A percentile compares a stretch with the other conserved stretches of the same genome.
These are phyloP conservation scores for Phylloporus sp. DNA, from an alignment of 768 basidiomycete species.

Conservation along the genomic window DNA sequence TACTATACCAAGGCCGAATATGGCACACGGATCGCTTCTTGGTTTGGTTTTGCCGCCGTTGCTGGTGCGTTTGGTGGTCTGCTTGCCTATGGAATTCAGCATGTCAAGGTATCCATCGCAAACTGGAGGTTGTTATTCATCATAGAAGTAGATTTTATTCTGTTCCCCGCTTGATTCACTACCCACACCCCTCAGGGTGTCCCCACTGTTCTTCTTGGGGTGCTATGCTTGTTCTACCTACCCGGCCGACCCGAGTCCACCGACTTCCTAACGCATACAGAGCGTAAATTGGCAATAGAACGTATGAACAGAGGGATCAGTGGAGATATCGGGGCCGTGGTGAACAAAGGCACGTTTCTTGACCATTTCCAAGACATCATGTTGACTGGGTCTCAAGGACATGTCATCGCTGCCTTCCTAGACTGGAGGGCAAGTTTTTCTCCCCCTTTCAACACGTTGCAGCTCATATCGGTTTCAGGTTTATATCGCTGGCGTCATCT, in stretches of 20 bases:
- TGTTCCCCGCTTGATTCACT: neutral
- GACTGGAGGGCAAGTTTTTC: conserved; percentile 40
- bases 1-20: conserved; percentile 48
- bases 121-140: conserved; percentile 40
- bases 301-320: conserved; percentile 40
- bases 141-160: conserved; percentile 17
- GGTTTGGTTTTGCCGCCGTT: conserved; percentile 55
- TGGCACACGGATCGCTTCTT: conserved; percentile 46
- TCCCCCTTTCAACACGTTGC: neutral
- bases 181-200: conserved; percentile 43
- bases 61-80: conserved; percentile 57
- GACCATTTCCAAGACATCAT: neutral
- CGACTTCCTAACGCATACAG: conserved; percentile 29
- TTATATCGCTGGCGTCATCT: conserved; percentile 47
- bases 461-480: conserved; percentile 24
- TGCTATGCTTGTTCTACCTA: conserved; percentile 27
- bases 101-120: conserved; percentile 34
- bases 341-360: conserved; percentile 35
- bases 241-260: conserved; percentile 34
- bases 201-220: conserved; percentile 38
- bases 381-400: conserved; percentile 26
- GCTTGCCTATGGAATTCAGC: conserved; percentile 49
- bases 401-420: conserved; percentile 40
- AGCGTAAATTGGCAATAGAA: conserved; percentile 31
- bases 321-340: conserved; percentile 39